Percentiles rank a stretch among this genome's conserved stretches.
phyloP scores from a whole-genome alignment of 2,329 filamentous ascomycete species.

The Aspergillus japonicus region DNA sequence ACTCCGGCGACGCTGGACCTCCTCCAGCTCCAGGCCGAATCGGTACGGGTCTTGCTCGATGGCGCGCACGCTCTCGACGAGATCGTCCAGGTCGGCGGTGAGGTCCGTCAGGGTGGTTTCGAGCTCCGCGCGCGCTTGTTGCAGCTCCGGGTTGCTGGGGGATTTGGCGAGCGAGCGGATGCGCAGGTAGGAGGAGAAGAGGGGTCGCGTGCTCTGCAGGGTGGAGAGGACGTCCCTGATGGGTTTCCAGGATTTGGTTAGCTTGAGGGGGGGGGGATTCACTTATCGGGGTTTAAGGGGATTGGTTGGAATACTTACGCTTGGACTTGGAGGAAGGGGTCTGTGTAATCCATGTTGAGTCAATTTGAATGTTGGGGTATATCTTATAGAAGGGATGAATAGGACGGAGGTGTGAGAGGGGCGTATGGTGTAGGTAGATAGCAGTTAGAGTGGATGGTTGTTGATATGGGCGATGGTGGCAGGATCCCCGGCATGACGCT shows the following conservation, averaged over 20 bases:
- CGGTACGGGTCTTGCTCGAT: constrained; percentile 83
- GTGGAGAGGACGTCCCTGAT: constrained; percentile 81
- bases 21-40: constrained; percentile 79
- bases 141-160: constrained; percentile 67
- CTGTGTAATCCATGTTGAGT: constrained; percentile 35
- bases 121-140: constrained; percentile 70
- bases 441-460: neutral
- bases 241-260: neutral
- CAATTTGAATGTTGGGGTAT: constrained; percentile 3
- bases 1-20: constrained; percentile 75
- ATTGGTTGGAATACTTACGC: constrained; percentile 31
- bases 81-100: constrained; percentile 81
- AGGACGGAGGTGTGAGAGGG: neutral
- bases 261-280: neutral
- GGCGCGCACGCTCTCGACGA: constrained; percentile 80
- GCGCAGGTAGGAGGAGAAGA: constrained; percentile 92
- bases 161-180: constrained; percentile 82
- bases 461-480: too few species aligned
- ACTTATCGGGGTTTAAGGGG: neutral
- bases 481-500: too few species aligned
- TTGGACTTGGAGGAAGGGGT: constrained; percentile 52
- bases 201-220: constrained; percentile 74
- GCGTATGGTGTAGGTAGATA: too few species aligned
- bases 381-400: neutral
- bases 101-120: constrained; percentile 73